Percentiles rank a stretch among this genome's conserved stretches.
Evolutionary conservation across 1,139 yeast species (phyloP).

Genomic region (Arxiozyma slooffiae): DNA sequence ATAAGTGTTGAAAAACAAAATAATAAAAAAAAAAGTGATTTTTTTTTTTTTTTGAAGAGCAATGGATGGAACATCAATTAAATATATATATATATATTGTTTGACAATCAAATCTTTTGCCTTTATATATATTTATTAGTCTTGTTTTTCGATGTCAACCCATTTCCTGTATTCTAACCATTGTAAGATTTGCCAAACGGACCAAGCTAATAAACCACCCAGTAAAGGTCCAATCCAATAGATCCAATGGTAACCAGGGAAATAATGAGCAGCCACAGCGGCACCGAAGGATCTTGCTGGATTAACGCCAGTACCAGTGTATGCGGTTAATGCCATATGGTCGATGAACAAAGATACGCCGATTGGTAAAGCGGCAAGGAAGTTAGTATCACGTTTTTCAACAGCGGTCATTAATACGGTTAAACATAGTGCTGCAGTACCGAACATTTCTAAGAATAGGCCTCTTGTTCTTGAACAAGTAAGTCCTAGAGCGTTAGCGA

Average conservation of each 20-base stretch:
- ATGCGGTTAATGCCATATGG: conserved; percentile 72
- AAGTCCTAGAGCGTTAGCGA: conserved; percentile 64
- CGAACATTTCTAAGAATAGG: conserved; percentile 73
- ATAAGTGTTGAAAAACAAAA: too few species aligned
- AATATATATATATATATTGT: too few species aligned
- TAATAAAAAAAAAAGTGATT: too few species aligned
- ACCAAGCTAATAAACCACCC: conserved; percentile 59
- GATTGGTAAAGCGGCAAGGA: conserved; percentile 73
- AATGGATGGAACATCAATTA: too few species aligned
- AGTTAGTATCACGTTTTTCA: conserved; percentile 68
- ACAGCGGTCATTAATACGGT: conserved; percentile 80
- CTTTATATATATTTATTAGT: neutral
- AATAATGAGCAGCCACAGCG: conserved; percentile 55
- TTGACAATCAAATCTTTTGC: neutral
- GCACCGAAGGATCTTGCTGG: conserved; percentile 91
- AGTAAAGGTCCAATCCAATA: conserved; percentile 83
- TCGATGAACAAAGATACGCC: conserved; percentile 77
- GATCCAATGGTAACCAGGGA: conserved; percentile 84
- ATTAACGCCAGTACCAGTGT: conserved; percentile 87
- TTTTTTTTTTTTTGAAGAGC: too few species aligned
- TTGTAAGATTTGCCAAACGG: conserved; percentile 59
- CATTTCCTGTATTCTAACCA: conserved; percentile 50
- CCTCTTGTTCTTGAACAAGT: conserved; percentile 70
- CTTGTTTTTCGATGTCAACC: conserved; percentile 15
- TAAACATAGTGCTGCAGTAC: conserved; percentile 60